A percentile compares a stretch with the other conserved stretches of the same genome.
phyloP scores from a whole-genome alignment of 2,329 filamentous ascomycete genomes.

The Tolypocladium pustulatum region DNA sequence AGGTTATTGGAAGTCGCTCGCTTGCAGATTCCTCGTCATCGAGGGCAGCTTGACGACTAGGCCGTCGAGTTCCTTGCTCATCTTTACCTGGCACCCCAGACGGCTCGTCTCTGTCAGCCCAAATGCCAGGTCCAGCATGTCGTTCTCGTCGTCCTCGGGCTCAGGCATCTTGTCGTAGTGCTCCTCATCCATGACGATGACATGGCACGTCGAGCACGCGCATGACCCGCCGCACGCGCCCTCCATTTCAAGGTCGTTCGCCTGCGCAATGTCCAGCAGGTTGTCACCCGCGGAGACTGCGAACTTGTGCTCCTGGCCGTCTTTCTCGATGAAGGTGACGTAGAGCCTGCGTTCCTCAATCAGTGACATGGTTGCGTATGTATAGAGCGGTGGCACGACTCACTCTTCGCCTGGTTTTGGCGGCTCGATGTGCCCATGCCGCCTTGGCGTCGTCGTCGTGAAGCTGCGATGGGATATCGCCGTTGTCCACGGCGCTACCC shows the following conservation, averaged over 20 bases:
- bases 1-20: conserved; percentile 65
- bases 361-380: conserved; percentile 1
- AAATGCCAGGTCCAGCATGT: conserved; percentile 86
- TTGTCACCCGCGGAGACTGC: conserved; percentile 83
- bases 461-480: conserved; percentile 40
- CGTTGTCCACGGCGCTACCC: conserved; percentile 6
- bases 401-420: conserved; percentile 91
- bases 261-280: conserved; percentile 87
- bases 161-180: conserved; percentile 71
- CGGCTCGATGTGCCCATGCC: conserved; percentile 71
- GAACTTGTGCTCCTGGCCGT: conserved; percentile 64
- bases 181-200: conserved; percentile 66
- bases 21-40: conserved; percentile 94
- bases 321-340: conserved; percentile 91
- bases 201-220: conserved; percentile 87
- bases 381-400: conserved; percentile 19
- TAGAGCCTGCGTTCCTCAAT: conserved; percentile 49
- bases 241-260: conserved; percentile 95
- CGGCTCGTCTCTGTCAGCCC: conserved; percentile 77
- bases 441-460: conserved; percentile 47
- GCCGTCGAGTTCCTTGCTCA: conserved; percentile 85
- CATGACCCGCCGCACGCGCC: conserved; percentile 92
- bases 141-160: conserved; percentile 72
- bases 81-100: conserved; percentile 81
- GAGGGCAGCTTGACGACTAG: conserved; percentile 74